Evolutionary conservation across 2,329 filamentous ascomycete genomes (phyloP), one percentile per base, ranked within the genome.

Genomic region (Aspergillus flavus): DNA sequence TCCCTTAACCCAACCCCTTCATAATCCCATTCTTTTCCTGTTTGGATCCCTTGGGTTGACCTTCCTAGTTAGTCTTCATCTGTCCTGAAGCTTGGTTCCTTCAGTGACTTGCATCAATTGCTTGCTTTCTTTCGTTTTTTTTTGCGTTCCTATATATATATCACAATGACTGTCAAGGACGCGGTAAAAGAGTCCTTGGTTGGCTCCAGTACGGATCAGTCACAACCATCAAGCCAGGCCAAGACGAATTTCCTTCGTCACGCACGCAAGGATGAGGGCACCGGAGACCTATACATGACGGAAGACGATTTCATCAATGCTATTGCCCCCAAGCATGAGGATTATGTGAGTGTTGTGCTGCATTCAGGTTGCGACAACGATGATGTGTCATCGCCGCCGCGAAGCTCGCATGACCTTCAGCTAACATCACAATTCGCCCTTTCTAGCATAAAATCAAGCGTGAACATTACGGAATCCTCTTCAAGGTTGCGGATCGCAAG

Each of bases 401-500:
- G 34, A 28, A 57, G 43, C 41, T 58, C 4, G 19, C n/a, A 12
- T 32, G 52, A 36, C 52, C 46, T 26, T 2, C 55, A 32, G 57
- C 70, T 75, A 63, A 75, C 60, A 39, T 58, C 26, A 30, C 6
- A 46, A 53, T 41, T 56, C 5, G 59, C 57, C 62, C 59, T 56
- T 58, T 57, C 39, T 75, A 98, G 94, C 94, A 97, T 84, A 99
- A 99, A 81, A 98, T 99, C 83, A 92, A 93, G 81, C 90, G 94
- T 71, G 91, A 96, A 72, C 95, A 98, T 79, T 99, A 97, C 80
- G 89, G 90, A 58, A 91, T 99, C 74, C 91, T 99, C 55, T 99
- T 99, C 81, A 84, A 85, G 67, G 91, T 99, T 63, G 95, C 95
- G 72, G 95, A 99, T 79, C 88, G 92, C 71, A 87, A 87, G 68